Evolutionary conservation across 129 eudicot species (phyloP).

Genomic region (Scalesia atractyloides): DNA sequence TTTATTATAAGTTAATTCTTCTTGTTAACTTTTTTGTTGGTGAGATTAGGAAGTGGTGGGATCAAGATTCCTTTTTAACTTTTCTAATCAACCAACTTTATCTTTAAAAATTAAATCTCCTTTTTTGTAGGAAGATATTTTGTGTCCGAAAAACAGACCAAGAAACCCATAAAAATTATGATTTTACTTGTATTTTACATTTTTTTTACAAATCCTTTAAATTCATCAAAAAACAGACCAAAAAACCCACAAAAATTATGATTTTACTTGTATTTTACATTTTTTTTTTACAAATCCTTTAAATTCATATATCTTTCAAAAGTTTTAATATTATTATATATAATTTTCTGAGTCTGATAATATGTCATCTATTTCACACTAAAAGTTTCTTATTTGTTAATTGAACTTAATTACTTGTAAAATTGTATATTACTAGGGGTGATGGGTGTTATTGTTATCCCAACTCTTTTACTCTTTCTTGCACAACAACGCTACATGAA

Average conservation of each 20-base stretch:
- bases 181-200: too few species aligned
- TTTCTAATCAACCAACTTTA: conserved; percentile 6
- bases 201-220: too few species aligned
- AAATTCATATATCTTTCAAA: not conserved
- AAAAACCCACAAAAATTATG: not conserved
- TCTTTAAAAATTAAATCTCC: not conserved
- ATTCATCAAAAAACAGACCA: not conserved
- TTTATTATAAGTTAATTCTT: conserved; percentile 8
- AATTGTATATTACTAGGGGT: too few species aligned
- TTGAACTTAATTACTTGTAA: too few species aligned
- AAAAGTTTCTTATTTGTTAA: too few species aligned
- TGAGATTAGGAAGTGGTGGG: conserved; percentile 21
- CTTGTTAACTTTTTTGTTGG: conserved; percentile 28
- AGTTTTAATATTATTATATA: too few species aligned
- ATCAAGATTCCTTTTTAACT: conserved; percentile 1
- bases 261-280: too few species aligned
- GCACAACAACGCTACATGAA: too few species aligned
- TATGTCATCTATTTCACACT: too few species aligned
- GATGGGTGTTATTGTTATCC: too few species aligned
- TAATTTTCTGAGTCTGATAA: too few species aligned
- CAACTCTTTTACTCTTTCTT: too few species aligned
- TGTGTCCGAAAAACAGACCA: not conserved
- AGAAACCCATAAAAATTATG: not conserved
- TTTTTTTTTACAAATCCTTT: not conserved
- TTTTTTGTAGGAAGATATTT: not conserved